Conservation (phyloP, 768 basidiomycete genomes). For the Mycena venus region DNA sequence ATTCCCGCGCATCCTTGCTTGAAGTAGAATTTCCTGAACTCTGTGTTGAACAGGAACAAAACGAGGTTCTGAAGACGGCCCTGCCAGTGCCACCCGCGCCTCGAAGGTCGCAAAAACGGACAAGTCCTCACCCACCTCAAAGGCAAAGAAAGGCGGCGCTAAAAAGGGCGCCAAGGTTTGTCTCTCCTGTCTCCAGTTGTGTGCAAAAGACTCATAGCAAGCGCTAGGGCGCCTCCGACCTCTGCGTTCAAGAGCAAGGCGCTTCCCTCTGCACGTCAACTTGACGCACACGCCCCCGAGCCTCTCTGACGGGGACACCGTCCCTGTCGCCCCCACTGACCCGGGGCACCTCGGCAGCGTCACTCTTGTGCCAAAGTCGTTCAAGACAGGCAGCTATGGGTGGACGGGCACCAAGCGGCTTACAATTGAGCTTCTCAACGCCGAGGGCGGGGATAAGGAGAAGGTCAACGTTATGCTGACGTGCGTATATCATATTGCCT, state of each 20-base stretch:
- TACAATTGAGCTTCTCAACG: constrained; percentile 70
- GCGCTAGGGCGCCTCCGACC: constrained; percentile 60
- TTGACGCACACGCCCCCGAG: constrained; percentile 75
- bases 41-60: constrained; percentile 54
- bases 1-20: background rate
- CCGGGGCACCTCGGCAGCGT: constrained; percentile 72
- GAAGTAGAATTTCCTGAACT: background rate
- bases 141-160: constrained; percentile 50
- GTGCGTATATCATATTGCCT: constrained; percentile 61
- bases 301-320: constrained; percentile 50
- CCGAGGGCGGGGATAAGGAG: constrained; percentile 66
- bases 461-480: constrained; percentile 81
- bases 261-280: constrained; percentile 75
- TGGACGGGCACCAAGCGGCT: constrained; percentile 86
- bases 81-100: constrained; percentile 58
- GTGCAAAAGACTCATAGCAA: constrained; percentile 6
- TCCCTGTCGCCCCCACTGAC: constrained; percentile 57
- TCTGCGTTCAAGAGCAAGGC: constrained; percentile 75
- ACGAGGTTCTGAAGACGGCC: constrained; percentile 53
- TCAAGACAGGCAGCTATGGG: constrained; percentile 84
- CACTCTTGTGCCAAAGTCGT: constrained; percentile 69
- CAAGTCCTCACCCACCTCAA: constrained; percentile 42
- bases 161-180: constrained; percentile 66
- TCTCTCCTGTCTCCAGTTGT: constrained; percentile 1
- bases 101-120: constrained; percentile 67